Evolutionary conservation across 768 basidiomycete genomes (phyloP), one percentile per base, ranked within the genome.

Genomic region (Lactarius tabidus): DNA sequence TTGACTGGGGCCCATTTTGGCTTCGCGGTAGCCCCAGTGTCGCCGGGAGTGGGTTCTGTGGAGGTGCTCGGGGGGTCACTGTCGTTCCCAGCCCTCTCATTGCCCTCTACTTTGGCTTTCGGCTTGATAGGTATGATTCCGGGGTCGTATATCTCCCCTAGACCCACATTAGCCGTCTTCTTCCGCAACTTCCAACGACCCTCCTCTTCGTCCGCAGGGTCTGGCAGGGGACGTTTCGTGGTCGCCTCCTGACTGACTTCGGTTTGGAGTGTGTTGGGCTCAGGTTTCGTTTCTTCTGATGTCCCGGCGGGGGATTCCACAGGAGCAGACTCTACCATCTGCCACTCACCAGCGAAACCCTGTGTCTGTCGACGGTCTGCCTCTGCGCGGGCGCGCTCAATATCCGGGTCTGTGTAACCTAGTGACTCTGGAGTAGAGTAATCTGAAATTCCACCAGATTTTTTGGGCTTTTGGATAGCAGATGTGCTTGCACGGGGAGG

Each of bases 381-480:
- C 71, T 89, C 88, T 0, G 83, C 84, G n/a, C 79, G 79, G 33
- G 82, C 71, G 59, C 83, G 78, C 64, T 90, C 90, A 9, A 80
- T 86, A 66, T 93, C 91, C 1, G 88, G 89, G 71, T 96, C 95
- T 12, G 71, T 79, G 71, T 84, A 88, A 1, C 95, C 95, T 1
- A 98, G 81, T 1, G 88, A 90, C 56, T 84, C 88, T 0, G 96
- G 89, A 0, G 93, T 94, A 14, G 92, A 86, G 75, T 98, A 99
- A 74, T 96, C 90, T 1, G 89, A 82, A 66, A 84, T 87, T n/a
- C 82, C 84, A 70, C 88, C 85, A 1, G 85, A 79, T 14, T 86
- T 81, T 72, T 84, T 87, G 6, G 73, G 71, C 20, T 45, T 58
- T 39, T 60, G 61, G 39, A 31, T 41, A 14, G 57, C 57, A 6